Conservation (phyloP, 495 filamentous ascomycete species). For the Tricharina praecox region DNA sequence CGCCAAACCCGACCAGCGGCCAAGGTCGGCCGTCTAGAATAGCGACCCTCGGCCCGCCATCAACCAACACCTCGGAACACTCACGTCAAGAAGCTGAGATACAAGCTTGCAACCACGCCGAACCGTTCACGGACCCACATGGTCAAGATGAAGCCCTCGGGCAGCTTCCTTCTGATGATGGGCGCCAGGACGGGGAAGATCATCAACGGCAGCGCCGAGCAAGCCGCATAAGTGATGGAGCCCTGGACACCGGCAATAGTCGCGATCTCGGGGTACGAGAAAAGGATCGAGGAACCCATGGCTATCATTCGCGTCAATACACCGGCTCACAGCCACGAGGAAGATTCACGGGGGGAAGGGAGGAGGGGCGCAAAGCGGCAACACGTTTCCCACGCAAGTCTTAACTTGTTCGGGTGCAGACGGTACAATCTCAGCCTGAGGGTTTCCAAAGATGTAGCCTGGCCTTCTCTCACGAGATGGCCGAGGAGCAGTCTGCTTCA, state of each 20-base stretch:
- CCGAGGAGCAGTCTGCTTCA: conserved; percentile 31
- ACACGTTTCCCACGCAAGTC: conserved; percentile 86
- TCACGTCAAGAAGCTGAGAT: conserved; percentile 48
- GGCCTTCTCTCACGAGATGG: conserved; percentile 29
- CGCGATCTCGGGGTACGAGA: conserved; percentile 61
- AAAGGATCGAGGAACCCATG: conserved; percentile 60
- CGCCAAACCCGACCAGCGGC: too few species aligned
- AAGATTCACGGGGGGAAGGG: conserved; percentile 2
- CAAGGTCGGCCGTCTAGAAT: too few species aligned
- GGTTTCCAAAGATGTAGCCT: conserved; percentile 17
- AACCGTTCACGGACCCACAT: conserved; percentile 65
- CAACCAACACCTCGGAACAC: conserved; percentile 3
- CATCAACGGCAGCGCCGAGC: conserved; percentile 48
- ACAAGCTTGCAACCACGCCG: conserved; percentile 45
- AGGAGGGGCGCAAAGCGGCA: too few species aligned
- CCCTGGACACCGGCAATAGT: conserved; percentile 65
- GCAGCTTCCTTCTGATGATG: conserved; percentile 54
- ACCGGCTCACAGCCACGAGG: not conserved
- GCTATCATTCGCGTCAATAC: conserved; percentile 30
- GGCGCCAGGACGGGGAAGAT: conserved; percentile 52
- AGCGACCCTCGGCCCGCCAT: too few species aligned
- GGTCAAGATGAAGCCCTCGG: conserved; percentile 60
- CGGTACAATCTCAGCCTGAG: conserved; percentile 71
- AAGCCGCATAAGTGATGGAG: conserved; percentile 50
- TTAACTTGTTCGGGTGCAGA: conserved; percentile 90